Evolutionary conservation across 2,329 filamentous ascomycete species (phyloP).

Genomic region (Fusarium newnesense): DNA sequence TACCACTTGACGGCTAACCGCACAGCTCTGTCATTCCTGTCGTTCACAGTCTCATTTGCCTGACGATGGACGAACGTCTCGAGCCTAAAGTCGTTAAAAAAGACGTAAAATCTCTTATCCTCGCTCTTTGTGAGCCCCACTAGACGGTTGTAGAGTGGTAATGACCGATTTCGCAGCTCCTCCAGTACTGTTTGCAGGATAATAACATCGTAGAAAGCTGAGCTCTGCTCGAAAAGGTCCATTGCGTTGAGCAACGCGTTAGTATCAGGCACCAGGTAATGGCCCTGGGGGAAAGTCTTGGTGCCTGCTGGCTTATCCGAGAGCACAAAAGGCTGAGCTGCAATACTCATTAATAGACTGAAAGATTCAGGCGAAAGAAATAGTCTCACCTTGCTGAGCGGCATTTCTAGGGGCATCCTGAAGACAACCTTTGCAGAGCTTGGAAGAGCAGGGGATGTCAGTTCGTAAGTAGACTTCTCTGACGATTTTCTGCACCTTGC

Average conservation of each 20-base stretch:
- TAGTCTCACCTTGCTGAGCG: constrained; percentile 73
- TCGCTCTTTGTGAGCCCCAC: constrained; percentile 92
- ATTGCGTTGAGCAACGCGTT: constrained; percentile 96
- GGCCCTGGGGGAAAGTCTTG: constrained; percentile 82
- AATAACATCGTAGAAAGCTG: constrained; percentile 95
- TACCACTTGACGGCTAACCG: constrained; percentile 92
- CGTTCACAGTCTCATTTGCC: constrained; percentile 88
- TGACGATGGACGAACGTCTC: constrained; percentile 87
- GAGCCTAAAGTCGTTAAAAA: constrained; percentile 97
- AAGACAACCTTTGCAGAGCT: constrained; percentile 82
- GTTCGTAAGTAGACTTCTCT: constrained; percentile 94
- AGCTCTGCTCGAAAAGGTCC: constrained; percentile 94
- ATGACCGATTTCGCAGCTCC: constrained; percentile 91
- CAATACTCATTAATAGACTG: constrained; percentile 11
- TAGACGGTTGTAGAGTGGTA: constrained; percentile 94
- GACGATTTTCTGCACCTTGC: constrained; percentile 99
- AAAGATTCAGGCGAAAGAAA: not conserved
- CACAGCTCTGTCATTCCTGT: constrained; percentile 94
- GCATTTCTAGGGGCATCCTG: constrained; percentile 82
- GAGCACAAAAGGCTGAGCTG: constrained; percentile 85
- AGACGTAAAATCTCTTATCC: constrained; percentile 97
- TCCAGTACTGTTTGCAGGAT: constrained; percentile 96
- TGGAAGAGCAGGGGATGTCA: constrained; percentile 97
- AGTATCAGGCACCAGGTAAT: constrained; percentile 95
- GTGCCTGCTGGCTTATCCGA: constrained; percentile 89